Evolutionary conservation across 805 yeast species (phyloP).

Genomic region (Nematodospora valgi): DNA sequence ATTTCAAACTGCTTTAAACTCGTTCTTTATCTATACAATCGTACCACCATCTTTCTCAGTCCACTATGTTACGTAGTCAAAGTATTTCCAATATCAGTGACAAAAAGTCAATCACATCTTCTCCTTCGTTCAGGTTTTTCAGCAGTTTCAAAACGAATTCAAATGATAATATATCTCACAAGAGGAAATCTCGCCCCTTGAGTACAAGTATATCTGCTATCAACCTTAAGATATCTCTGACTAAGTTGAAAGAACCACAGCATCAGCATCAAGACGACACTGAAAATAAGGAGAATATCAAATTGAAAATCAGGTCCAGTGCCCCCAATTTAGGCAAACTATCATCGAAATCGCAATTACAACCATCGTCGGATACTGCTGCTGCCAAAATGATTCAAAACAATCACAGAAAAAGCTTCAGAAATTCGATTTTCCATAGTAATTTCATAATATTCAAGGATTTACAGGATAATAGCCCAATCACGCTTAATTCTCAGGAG

Average conservation of each 20-base stretch:
- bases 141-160: neutral
- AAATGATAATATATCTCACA: neutral
- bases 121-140: conserved; percentile 11
- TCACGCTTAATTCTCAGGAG: neutral
- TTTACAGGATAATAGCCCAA: conserved; percentile 2
- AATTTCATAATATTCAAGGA: neutral
- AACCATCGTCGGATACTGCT: neutral
- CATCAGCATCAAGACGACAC: neutral
- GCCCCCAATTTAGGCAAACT: conserved; percentile 18
- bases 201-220: conserved; percentile 13
- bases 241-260: too few relatives aligned
- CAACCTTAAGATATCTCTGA: conserved; percentile 7
- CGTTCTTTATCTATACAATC: too few relatives aligned
- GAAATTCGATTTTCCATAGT: conserved; percentile 4
- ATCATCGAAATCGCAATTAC: neutral
- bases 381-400: conserved; percentile 1
- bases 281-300: conserved; percentile 7
- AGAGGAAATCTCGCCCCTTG: conserved; percentile 13
- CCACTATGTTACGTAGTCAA: conserved; percentile 29
- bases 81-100: conserved; percentile 22
- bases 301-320: conserved; percentile 18
- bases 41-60: too few relatives aligned
- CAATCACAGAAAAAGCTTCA: neutral
- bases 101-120: conserved; percentile 13
- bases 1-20: too few relatives aligned